phyloP scores from a whole-genome alignment of 768 basidiomycete species.

The Cyclocybe cylindracea region DNA sequence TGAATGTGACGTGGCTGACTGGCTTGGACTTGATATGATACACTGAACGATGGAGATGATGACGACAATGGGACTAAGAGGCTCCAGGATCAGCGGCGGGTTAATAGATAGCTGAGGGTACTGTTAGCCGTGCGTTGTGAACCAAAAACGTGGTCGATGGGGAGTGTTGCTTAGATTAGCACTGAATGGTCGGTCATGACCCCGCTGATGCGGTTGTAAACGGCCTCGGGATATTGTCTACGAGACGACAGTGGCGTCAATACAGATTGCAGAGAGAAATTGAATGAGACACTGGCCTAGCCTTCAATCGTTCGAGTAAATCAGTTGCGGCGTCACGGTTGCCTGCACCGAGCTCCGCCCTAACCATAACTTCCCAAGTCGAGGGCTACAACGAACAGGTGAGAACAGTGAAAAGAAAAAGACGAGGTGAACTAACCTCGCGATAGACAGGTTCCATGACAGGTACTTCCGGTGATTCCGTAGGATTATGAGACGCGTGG shows the following conservation, averaged over 20 bases:
- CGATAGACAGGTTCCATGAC: constrained; percentile 72
- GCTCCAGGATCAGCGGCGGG: too few species aligned
- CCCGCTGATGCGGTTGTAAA: constrained; percentile 77
- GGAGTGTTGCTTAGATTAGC: constrained; percentile 2
- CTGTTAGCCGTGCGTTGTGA: too few species aligned
- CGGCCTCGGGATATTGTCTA: constrained; percentile 77
- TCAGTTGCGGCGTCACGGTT: constrained; percentile 68
- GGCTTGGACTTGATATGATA: too few species aligned
- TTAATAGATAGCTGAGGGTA: too few species aligned
- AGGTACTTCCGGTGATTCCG: constrained; percentile 30
- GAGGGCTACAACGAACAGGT: constrained; percentile 57
- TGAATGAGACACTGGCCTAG: constrained; percentile 49
- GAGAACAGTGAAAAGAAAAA: constrained; percentile 2
- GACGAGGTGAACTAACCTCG: constrained; percentile 54
- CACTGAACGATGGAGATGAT: too few species aligned
- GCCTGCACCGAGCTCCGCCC: constrained; percentile 82
- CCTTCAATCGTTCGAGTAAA: constrained; percentile 70
- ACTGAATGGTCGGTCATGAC: constrained; percentile 72
- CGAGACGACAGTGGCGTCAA: constrained; percentile 8
- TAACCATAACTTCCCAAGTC: constrained; percentile 95
- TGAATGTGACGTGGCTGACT: too few species aligned
- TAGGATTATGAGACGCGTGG: constrained; percentile 70
- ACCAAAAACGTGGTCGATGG: background rate
- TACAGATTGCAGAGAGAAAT: background rate
- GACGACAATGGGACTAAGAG: too few species aligned